Percentiles rank a stretch among this genome's conserved stretches.
These are phyloP conservation scores for Roridomyces roridus DNA, from an alignment of 768 basidiomycete genomes.

Conservation along the genomic window DNA sequence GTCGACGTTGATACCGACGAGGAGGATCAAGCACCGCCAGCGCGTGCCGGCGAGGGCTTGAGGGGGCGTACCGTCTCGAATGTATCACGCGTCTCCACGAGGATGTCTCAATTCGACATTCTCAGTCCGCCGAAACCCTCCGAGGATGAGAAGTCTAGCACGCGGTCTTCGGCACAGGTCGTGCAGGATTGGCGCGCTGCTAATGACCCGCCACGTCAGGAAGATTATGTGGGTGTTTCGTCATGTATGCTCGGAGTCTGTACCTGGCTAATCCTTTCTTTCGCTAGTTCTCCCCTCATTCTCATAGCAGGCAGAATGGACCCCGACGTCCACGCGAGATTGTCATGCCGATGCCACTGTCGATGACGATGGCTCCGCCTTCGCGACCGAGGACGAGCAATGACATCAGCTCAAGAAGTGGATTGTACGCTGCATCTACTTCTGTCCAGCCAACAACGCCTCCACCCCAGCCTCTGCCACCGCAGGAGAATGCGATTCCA, in stretches of 20 bases:
- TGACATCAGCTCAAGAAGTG: background rate
- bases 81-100: constrained; percentile 40
- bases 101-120: constrained; percentile 44
- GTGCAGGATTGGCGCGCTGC: constrained; percentile 40
- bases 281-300: constrained; percentile 7
- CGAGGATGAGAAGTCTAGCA: constrained; percentile 16
- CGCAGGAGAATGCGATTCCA: background rate
- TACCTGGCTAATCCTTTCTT: background rate
- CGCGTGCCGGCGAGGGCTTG: constrained; percentile 4
- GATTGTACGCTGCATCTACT: too few species aligned
- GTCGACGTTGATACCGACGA: constrained; percentile 9
- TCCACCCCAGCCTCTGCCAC: background rate
- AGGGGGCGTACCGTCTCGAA: constrained; percentile 28
- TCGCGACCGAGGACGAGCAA: background rate
- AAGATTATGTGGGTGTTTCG: too few species aligned
- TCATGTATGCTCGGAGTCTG: background rate
- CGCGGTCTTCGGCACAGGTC: constrained; percentile 34
- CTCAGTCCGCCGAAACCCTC: constrained; percentile 36
- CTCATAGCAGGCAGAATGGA: constrained; percentile 13
- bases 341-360: constrained; percentile 31
- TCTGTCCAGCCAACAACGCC: background rate
- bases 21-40: too few species aligned
- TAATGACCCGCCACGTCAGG: constrained; percentile 19
- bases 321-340: constrained; percentile 39
- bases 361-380: background rate